phyloP scores from a whole-genome alignment of 257 asterid species.

The Anisodus acutangulus region DNA sequence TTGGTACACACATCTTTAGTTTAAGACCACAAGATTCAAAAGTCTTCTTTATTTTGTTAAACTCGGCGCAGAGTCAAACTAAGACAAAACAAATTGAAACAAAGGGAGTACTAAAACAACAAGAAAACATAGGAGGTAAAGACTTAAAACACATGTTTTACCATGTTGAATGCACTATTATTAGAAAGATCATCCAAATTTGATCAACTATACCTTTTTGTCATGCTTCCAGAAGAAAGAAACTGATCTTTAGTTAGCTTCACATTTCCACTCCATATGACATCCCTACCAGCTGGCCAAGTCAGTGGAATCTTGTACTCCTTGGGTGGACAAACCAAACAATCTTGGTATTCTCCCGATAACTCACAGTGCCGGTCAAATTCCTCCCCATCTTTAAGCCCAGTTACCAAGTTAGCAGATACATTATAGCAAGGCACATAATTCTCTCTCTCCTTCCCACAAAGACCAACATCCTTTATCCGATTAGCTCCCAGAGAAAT shows the following conservation, averaged over 20 bases:
- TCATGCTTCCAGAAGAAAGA: constrained; percentile 97
- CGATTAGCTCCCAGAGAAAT: constrained; percentile 49
- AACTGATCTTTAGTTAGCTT: constrained; percentile 93
- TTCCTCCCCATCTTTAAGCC: constrained; percentile 83
- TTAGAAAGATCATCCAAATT: constrained; percentile 16
- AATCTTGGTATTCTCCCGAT: constrained; percentile 55
- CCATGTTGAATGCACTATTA: background rate
- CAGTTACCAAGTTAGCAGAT: constrained; percentile 71
- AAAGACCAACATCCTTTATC: constrained; percentile 60
- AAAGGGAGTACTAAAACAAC: background rate
- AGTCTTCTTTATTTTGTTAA: background rate
- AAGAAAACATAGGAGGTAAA: constrained; percentile 1
- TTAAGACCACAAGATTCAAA: background rate
- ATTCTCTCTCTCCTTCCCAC: constrained; percentile 88
- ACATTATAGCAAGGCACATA: constrained; percentile 91
- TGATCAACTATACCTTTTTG: constrained; percentile 70
- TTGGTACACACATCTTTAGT: background rate
- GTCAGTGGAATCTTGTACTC: constrained; percentile 88
- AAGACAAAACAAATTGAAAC: background rate
- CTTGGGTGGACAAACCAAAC: constrained; percentile 90
- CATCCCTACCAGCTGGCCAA: constrained; percentile 95
- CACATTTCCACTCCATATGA: constrained; percentile 90
- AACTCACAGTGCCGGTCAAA: constrained; percentile 87
- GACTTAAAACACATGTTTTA: constrained; percentile 7
- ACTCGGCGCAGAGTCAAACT: background rate